Conservation (phyloP, 108 stramenopile species). For the Skeletonema grethae region DNA sequence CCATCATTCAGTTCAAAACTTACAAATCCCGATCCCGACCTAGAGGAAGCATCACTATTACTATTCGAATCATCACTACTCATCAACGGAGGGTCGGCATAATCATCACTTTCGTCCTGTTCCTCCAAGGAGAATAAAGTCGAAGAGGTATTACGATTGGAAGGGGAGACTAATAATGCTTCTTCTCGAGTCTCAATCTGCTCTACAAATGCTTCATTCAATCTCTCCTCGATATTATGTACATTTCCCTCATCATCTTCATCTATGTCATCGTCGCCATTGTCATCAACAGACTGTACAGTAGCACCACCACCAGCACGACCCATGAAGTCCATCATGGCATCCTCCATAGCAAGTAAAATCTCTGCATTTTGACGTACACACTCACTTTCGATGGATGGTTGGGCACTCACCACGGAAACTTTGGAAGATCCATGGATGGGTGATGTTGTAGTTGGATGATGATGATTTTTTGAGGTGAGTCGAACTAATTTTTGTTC, state of each 20-base stretch:
- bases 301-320: not conserved
- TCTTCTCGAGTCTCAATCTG: no score
- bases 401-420: constrained; percentile 13
- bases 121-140: not conserved
- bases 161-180: no score
- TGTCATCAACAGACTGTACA: not conserved
- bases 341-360: constrained; percentile 31
- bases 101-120: not conserved
- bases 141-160: not conserved
- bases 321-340: constrained; percentile 33
- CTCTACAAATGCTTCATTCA: not conserved
- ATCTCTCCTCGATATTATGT: not conserved
- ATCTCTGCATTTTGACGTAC: constrained; percentile 34
- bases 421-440: not conserved
- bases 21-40: not conserved
- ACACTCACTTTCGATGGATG: constrained; percentile 39
- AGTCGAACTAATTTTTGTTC: not conserved
- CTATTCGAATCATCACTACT: not conserved
- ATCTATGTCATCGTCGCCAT: not conserved
- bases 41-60: not conserved
- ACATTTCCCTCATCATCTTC: not conserved
- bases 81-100: not conserved
- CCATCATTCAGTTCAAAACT: no score
- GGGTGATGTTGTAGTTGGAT: not conserved
- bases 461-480: not conserved